Evolutionary conservation across 768 basidiomycete genomes (phyloP).

Genomic region (Lactarius sanguifluus): DNA sequence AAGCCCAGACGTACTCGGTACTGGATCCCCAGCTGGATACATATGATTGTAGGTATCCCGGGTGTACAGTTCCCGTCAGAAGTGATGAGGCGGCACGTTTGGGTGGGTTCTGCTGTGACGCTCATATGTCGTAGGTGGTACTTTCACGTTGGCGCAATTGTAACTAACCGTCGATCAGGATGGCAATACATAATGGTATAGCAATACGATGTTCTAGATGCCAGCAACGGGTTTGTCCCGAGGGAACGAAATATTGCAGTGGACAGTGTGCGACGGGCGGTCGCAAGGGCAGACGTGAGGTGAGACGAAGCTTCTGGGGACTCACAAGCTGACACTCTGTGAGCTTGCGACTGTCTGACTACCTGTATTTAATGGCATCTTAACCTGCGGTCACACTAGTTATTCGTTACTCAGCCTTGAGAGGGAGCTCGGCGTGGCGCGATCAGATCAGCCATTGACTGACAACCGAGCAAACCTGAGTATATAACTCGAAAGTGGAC

Average conservation of each 20-base stretch:
- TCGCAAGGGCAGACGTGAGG: background rate
- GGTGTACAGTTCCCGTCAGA: background rate
- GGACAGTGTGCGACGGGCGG: background rate
- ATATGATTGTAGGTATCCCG: background rate
- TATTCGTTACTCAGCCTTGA: background rate
- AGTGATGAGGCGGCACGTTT: background rate
- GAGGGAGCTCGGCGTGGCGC: background rate
- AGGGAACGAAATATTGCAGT: background rate
- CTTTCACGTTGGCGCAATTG: background rate
- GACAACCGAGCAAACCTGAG: too few species aligned
- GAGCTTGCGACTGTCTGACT: background rate
- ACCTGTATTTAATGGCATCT: background rate
- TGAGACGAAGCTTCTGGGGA: background rate
- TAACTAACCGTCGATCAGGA: background rate
- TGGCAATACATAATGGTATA: background rate
- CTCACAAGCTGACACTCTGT: background rate
- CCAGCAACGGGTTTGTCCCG: background rate
- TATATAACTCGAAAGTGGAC: background rate
- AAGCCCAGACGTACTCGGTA: too few species aligned
- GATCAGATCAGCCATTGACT: too few species aligned
- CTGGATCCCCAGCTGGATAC: background rate
- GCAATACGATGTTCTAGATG: background rate
- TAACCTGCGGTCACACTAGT: background rate
- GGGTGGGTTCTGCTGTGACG: constrained; percentile 12
- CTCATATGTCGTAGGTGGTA: background rate